Conservation (phyloP, 371 early-diverging fungal genomes). For the Funneliformis caledonium region DNA sequence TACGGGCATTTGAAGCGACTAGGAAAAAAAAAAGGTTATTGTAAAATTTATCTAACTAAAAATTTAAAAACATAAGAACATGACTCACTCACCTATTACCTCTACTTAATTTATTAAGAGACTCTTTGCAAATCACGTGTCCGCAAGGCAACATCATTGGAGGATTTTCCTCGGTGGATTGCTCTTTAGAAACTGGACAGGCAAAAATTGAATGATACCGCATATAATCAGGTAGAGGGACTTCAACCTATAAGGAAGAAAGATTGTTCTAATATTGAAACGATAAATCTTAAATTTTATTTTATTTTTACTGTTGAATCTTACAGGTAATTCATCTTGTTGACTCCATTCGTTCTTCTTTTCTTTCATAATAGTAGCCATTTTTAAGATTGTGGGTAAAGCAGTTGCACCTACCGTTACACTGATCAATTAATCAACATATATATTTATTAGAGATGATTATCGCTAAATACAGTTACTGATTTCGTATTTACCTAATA, state of each 20-base stretch:
- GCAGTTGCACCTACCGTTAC: slow-evolving; percentile 88
- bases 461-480: not conserved
- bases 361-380: slow-evolving; percentile 84
- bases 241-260: slow-evolving; percentile 61
- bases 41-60: not conserved
- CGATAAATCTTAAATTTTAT: not conserved
- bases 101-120: slow-evolving; percentile 75
- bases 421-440: slow-evolving; percentile 43
- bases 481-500: slow-evolving; percentile 56
- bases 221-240: slow-evolving; percentile 79
- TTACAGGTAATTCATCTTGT: slow-evolving; percentile 87
- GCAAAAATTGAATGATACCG: slow-evolving; percentile 96
- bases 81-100: slow-evolving; percentile 20
- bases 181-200: slow-evolving; percentile 97
- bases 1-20: slow-evolving; percentile 45
- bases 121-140: slow-evolving; percentile 94
- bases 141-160: slow-evolving; percentile 99
- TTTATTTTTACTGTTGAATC: not conserved
- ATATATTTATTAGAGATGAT: not conserved
- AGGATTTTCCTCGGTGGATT: slow-evolving; percentile 91
- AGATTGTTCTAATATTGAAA: not conserved
- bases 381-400: slow-evolving; percentile 89
- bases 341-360: slow-evolving; percentile 88
- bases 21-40: not conserved
- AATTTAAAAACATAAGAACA: not conserved